These are phyloP conservation scores for Naganishia vishniacii DNA, from an alignment of 768 basidiomycete species.

Conservation along the genomic window DNA sequence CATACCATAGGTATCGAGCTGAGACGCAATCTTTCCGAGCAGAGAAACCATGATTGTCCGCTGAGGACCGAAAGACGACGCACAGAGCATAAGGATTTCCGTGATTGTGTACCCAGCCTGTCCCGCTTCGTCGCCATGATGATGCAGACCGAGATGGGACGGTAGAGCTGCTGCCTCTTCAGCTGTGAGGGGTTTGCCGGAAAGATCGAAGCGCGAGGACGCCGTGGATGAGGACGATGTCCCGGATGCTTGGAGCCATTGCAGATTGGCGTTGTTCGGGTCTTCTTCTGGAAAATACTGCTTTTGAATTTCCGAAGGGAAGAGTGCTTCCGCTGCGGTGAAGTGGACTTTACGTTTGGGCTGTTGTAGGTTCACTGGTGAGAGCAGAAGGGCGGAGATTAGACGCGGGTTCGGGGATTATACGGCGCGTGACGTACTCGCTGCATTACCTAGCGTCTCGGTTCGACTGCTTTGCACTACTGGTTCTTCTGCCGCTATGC, in stretches of 20 bases:
- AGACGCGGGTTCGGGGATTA: too few relatives aligned
- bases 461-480: neutral
- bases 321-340: conserved; percentile 55
- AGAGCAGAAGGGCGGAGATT: too few relatives aligned
- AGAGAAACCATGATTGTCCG: conserved; percentile 74
- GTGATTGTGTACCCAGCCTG: conserved; percentile 83
- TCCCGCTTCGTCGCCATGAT: conserved; percentile 69
- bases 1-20: neutral
- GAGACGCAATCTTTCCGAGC: conserved; percentile 46
- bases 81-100: conserved; percentile 70
- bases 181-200: conserved; percentile 63
- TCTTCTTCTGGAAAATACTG: conserved; percentile 74
- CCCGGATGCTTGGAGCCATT: conserved; percentile 62
- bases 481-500: neutral
- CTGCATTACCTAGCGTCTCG: neutral
- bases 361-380: neutral
- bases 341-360: conserved; percentile 7
- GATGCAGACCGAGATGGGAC: conserved; percentile 80
- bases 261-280: conserved; percentile 65
- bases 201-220: conserved; percentile 61
- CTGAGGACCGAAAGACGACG: conserved; percentile 78
- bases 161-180: conserved; percentile 60
- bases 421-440: neutral
- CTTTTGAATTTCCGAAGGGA: conserved; percentile 73
- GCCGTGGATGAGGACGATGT: conserved; percentile 35